Conservation (phyloP, 163 green algal genomes). For the Chlamydomonas reinhardtii region DNA sequence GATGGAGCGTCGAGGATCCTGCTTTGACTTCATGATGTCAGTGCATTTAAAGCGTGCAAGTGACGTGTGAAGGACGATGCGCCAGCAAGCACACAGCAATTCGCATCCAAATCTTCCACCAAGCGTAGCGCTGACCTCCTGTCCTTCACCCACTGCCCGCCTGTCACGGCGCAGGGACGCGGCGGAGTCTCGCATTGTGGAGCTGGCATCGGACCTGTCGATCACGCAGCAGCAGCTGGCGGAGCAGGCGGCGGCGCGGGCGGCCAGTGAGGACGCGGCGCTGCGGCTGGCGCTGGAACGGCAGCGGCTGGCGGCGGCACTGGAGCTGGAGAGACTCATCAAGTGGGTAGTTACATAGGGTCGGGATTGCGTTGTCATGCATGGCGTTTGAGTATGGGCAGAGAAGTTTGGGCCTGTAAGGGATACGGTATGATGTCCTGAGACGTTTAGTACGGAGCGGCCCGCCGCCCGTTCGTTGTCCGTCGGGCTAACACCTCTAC, state of each 20-base stretch:
- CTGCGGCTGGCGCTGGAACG: conserved; percentile 17
- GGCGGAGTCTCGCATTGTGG: neutral
- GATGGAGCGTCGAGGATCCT: too few relatives aligned
- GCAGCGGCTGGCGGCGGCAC: conserved; percentile 38
- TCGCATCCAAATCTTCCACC: neutral
- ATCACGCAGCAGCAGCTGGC: conserved; percentile 12
- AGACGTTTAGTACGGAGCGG: too few relatives aligned
- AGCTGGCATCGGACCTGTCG: neutral
- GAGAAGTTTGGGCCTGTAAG: too few relatives aligned
- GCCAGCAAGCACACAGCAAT: too few relatives aligned
- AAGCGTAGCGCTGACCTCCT: neutral
- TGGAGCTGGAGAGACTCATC: conserved; percentile 56
- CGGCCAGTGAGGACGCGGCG: conserved; percentile 15
- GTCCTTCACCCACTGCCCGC: neutral
- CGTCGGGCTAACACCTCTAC: neutral
- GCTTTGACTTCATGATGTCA: too few relatives aligned
- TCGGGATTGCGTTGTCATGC: too few relatives aligned
- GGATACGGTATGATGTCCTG: too few relatives aligned
- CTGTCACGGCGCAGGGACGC: neutral
- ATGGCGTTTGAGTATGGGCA: too few relatives aligned
- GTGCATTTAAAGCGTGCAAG: too few relatives aligned
- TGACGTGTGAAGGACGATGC: too few relatives aligned
- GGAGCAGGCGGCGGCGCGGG: conserved; percentile 12
- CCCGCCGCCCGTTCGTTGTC: too few relatives aligned
- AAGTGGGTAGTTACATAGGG: conserved; percentile 57